A percentile compares a stretch with the other conserved stretches of the same genome.
Evolutionary conservation across 768 basidiomycete species (phyloP).

Genomic region (Dioszegia aurantiaca): DNA sequence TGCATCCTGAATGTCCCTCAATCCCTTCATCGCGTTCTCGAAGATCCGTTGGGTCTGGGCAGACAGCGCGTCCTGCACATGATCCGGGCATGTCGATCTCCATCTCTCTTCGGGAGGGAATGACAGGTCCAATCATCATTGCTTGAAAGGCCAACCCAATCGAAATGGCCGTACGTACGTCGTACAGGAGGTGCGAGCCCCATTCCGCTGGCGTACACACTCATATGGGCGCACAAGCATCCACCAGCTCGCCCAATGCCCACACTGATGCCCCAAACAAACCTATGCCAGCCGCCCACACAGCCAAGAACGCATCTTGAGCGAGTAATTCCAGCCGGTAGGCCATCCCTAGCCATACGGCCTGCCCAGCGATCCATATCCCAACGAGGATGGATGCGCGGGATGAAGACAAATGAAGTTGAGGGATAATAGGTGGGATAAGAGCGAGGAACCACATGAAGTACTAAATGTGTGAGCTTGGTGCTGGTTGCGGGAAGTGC

Average conservation of each 20-base stretch:
- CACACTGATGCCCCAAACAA: slow-evolving; percentile 76
- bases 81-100: too few relatives aligned
- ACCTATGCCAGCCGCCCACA: slow-evolving; percentile 75
- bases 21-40: too few relatives aligned
- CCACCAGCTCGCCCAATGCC: slow-evolving; percentile 68
- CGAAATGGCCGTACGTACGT: too few relatives aligned
- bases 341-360: slow-evolving; percentile 82
- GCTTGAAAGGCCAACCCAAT: too few relatives aligned
- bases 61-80: too few relatives aligned
- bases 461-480: slow-evolving; percentile 61
- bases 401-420: slow-evolving; percentile 58
- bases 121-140: too few relatives aligned
- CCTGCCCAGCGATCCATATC: slow-evolving; percentile 70
- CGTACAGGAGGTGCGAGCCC: too few relatives aligned
- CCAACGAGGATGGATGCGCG: slow-evolving; percentile 55
- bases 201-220: too few relatives aligned
- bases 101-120: too few relatives aligned
- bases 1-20: too few relatives aligned
- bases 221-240: slow-evolving; percentile 17
- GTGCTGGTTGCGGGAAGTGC: background rate
- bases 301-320: slow-evolving; percentile 64
- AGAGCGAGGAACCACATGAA: slow-evolving; percentile 95
- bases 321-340: slow-evolving; percentile 88
- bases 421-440: slow-evolving; percentile 74
- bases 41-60: too few relatives aligned